Evolutionary conservation across 2,329 filamentous ascomycete species (phyloP).

Genomic region (Pseudogymnoascus sp.): DNA sequence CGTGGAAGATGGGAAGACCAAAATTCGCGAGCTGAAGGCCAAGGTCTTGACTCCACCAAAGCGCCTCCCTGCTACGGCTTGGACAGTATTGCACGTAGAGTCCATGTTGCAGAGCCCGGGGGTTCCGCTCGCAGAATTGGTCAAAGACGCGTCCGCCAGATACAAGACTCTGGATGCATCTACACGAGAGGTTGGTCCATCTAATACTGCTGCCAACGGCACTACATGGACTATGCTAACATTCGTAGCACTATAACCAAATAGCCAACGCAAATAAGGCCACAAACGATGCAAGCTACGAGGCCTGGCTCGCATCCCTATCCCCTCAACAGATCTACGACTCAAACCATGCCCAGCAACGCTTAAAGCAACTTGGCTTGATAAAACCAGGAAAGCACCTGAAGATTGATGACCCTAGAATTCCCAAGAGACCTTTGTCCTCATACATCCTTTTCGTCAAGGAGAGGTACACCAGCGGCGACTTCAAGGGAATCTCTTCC

Average conservation of each 20-base stretch:
- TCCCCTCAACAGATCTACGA: slow-evolving; percentile 47
- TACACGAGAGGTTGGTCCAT: slow-evolving; percentile 30
- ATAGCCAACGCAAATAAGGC: slow-evolving; percentile 38
- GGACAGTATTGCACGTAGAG: slow-evolving; percentile 15
- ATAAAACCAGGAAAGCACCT: slow-evolving; percentile 12
- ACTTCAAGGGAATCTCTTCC: slow-evolving; percentile 38
- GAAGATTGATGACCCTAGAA: slow-evolving; percentile 45
- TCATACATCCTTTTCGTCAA: slow-evolving; percentile 36
- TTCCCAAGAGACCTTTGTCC: slow-evolving; percentile 34
- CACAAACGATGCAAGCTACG: slow-evolving; percentile 35
- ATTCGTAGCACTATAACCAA: slow-evolving; percentile 42
- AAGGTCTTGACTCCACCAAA: slow-evolving; percentile 26
- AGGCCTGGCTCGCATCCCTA: slow-evolving; percentile 45
- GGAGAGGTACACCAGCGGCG: slow-evolving; percentile 38
- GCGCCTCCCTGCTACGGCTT: slow-evolving; percentile 22
- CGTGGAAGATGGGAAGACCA: background rate
- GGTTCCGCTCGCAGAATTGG: slow-evolving; percentile 9
- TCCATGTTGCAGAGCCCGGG: background rate
- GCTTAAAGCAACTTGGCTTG: slow-evolving; percentile 15
- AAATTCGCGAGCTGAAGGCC: slow-evolving; percentile 10
- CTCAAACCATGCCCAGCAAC: slow-evolving; percentile 49
- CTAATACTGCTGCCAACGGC: slow-evolving; percentile 13
- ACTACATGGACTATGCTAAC: slow-evolving; percentile 10
- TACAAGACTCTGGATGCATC: slow-evolving; percentile 27
- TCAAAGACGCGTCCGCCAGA: slow-evolving; percentile 17